These are phyloP conservation scores for Phlebiopsis gigantea DNA, from an alignment of 768 basidiomycete genomes.

Conservation along the genomic window DNA sequence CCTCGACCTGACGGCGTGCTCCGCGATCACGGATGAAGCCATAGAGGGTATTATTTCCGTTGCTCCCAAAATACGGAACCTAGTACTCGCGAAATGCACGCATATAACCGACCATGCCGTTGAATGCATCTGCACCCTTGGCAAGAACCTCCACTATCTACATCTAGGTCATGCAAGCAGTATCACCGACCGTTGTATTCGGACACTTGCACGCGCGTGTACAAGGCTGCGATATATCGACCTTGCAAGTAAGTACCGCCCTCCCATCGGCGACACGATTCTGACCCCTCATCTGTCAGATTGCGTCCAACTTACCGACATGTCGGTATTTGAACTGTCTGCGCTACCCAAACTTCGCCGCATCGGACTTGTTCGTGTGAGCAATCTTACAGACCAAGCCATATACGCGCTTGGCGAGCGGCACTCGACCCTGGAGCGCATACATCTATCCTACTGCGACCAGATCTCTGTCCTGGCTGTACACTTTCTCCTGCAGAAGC, in stretches of 20 bases:
- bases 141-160: conserved; percentile 90
- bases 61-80: conserved; percentile 44
- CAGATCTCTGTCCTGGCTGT: conserved; percentile 90
- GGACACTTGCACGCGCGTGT: conserved; percentile 77
- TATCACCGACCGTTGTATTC: conserved; percentile 88
- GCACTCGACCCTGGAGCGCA: conserved; percentile 84
- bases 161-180: conserved; percentile 89
- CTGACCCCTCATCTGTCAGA: too few relatives aligned
- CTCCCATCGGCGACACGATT: too few relatives aligned
- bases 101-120: conserved; percentile 79
- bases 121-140: conserved; percentile 78
- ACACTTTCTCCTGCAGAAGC: conserved; percentile 81
- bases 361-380: conserved; percentile 91
- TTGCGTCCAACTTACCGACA: conserved; percentile 83
- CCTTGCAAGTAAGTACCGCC: conserved; percentile 81
- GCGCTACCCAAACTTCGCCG: conserved; percentile 85
- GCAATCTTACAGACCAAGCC: conserved; percentile 89
- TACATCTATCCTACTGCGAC: conserved; percentile 96
- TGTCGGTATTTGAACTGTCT: conserved; percentile 90
- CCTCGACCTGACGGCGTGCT: conserved; percentile 87
- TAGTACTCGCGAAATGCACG: conserved; percentile 59
- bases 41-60: conserved; percentile 66
- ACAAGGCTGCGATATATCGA: conserved; percentile 92
- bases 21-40: conserved; percentile 67
- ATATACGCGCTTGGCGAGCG: conserved; percentile 85